Base-by-base conservation (phyloP, 1,139 yeast genomes). In the Blastobotrys proliferans region DNA sequence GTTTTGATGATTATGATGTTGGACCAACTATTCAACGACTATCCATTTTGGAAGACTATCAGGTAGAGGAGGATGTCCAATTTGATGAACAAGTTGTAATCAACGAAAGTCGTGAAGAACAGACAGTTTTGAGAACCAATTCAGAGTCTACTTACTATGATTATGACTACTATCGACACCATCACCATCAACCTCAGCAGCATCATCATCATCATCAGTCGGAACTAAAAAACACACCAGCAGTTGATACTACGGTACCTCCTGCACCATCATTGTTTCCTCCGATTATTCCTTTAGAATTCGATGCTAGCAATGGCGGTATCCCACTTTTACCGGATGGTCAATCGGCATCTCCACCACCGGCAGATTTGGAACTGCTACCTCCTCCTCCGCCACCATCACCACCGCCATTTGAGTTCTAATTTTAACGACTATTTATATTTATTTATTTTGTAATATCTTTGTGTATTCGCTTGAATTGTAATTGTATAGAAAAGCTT, bases 271-370 rank as follows among this genome's bases (percentile, higher is more conserved):
- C 50, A 4, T 38, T 55, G 35, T 55, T 55, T 39, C 59, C 59
- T 16, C 56, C 58, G 1, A 50, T 55, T 18, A 38, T 50, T 18
- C 34, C 51, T 4, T 29, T 44, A 29, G 58, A 55, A 41, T 55
- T 55, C 38, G 47, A 46, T 24, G 37, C 29, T 13, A 29, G 35
- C 8, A 49, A 49, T 26, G 47, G 46, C 6, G 55, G 56, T 9
- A 47, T 55, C 24, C 58, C 59, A 6, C 46, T 55, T 24, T 44
- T 50, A 10, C 58, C 59, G n/a, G 59, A 55, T 24, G 26, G 10
- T 9, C 26, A 11, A 8, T 11, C 26, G 11, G 8, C 26, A 8
- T 24, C 26, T 24, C 8, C 26, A 24, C 11, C 26, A 24, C 26
- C 26, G 11, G 26, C 8, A 24, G 10, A 8, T 9, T 11, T 24